Percentiles rank a stretch among this genome's conserved stretches.
Evolutionary conservation across 1,139 yeast species (phyloP).

Genomic region (Suhomyces kunorum): DNA sequence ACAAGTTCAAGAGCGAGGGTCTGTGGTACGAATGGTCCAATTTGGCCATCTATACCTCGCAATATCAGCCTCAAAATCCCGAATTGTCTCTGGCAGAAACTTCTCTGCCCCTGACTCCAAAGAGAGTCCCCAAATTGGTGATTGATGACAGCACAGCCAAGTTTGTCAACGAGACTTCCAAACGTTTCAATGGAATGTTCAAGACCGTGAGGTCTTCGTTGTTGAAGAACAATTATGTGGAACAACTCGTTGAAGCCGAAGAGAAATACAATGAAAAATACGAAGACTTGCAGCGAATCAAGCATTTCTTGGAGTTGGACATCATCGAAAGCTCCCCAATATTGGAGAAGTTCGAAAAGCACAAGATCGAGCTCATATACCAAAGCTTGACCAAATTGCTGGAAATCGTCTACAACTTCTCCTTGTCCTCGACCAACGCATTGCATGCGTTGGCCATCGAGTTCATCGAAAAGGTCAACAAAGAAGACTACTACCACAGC

Average conservation of each 20-base stretch:
- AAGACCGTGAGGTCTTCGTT: constrained; percentile 30
- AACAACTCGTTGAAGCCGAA: constrained; percentile 32
- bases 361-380: constrained; percentile 38
- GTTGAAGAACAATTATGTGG: constrained; percentile 34
- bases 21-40: constrained; percentile 55
- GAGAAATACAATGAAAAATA: constrained; percentile 35
- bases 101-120: constrained; percentile 9
- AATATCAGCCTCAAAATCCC: constrained; percentile 11
- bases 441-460: constrained; percentile 30
- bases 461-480: constrained; percentile 28
- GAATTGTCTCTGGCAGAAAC: neutral
- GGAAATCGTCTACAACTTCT: constrained; percentile 35
- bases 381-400: constrained; percentile 38
- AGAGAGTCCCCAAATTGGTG: constrained; percentile 8
- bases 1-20: constrained; percentile 44
- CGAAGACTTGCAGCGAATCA: constrained; percentile 34
- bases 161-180: constrained; percentile 33
- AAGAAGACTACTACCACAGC: constrained; percentile 27
- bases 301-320: constrained; percentile 34
- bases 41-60: constrained; percentile 28
- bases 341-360: constrained; percentile 40
- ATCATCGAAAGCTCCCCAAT: constrained; percentile 25
- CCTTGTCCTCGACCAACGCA: constrained; percentile 30
- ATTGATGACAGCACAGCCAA: constrained; percentile 23
- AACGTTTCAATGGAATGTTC: constrained; percentile 32